Conservation (phyloP, 768 basidiomycete species). For the Serendipita sp. region DNA sequence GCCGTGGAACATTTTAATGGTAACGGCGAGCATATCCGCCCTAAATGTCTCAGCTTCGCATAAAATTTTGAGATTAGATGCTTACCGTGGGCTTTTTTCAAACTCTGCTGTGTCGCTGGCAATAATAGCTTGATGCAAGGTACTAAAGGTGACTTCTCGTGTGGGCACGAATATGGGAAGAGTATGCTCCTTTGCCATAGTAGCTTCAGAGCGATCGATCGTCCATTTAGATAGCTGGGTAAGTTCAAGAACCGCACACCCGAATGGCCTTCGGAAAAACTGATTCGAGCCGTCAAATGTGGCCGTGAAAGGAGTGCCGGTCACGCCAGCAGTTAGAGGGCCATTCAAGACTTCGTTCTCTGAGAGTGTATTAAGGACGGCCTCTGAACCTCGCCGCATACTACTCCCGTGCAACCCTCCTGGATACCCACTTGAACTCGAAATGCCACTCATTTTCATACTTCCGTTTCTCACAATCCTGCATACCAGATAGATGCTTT, state of each 20-base stretch:
- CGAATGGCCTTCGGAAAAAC: conserved; percentile 69
- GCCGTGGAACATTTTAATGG: conserved; percentile 78
- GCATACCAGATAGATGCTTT: conserved; percentile 79
- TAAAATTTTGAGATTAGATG: conserved; percentile 4
- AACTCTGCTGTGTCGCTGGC: conserved; percentile 59
- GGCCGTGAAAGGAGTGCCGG: not conserved
- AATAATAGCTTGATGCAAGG: conserved; percentile 91
- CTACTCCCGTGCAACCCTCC: not conserved
- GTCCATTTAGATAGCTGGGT: conserved; percentile 55
- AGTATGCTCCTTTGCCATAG: conserved; percentile 52
- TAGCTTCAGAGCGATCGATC: conserved; percentile 45
- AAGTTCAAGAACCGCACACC: conserved; percentile 86
- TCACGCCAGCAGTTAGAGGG: not conserved
- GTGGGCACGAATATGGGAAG: conserved; percentile 80
- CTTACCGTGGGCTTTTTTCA: conserved; percentile 66
- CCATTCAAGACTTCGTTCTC: conserved; percentile 19
- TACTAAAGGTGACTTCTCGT: conserved; percentile 76
- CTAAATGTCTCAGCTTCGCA: conserved; percentile 22
- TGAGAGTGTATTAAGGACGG: conserved; percentile 16
- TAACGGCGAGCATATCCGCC: conserved; percentile 74
- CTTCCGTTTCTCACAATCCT: conserved; percentile 77
- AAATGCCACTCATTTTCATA: conserved; percentile 48
- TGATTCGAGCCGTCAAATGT: conserved; percentile 4
- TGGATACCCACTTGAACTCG: conserved; percentile 22
- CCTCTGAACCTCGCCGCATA: conserved; percentile 31